These are phyloP conservation scores for Clitocybe nebularis DNA, from an alignment of 1,284 basidiomycete species.

Conservation along the genomic window DNA sequence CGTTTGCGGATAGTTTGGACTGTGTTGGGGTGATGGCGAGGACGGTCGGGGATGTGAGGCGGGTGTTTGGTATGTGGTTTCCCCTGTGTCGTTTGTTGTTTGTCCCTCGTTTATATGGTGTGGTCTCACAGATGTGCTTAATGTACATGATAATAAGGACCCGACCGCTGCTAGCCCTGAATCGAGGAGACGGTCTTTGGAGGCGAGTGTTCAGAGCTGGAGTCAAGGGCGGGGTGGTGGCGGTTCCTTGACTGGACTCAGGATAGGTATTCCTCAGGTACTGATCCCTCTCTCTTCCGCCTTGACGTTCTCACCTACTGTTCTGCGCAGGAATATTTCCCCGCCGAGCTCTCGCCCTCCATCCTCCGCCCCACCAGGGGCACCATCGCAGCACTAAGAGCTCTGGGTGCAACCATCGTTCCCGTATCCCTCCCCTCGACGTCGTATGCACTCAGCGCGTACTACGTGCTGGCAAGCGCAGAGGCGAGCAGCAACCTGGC, in stretches of 20 bases:
- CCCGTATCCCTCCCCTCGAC: constrained; percentile 81
- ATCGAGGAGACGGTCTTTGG: constrained; percentile 31
- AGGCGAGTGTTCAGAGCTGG: constrained; percentile 16
- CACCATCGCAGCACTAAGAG: constrained; percentile 47
- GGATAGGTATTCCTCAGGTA: constrained; percentile 52
- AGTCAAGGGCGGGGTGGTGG: constrained; percentile 8
- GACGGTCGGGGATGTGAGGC: constrained; percentile 44
- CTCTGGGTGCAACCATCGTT: constrained; percentile 65
- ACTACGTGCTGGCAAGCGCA: constrained; percentile 92
- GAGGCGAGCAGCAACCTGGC: constrained; percentile 95
- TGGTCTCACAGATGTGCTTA: constrained; percentile 51
- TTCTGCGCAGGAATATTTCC: constrained; percentile 72
- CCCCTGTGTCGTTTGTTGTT: not conserved
- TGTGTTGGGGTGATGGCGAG: constrained; percentile 84
- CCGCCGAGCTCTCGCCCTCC: constrained; percentile 56
- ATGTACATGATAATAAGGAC: constrained; percentile 69
- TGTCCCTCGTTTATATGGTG: not conserved
- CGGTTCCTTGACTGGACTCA: constrained; percentile 19
- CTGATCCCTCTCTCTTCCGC: not conserved
- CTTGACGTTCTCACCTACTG: not conserved
- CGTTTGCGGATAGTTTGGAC: constrained; percentile 93
- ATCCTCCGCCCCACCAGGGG: constrained; percentile 46
- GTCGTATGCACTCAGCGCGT: constrained; percentile 81
- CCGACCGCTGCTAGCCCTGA: constrained; percentile 65
- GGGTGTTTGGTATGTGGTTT: constrained; percentile 67